Evolutionary conservation across 2,329 filamentous ascomycete species (phyloP), one percentile per base, ranked within the genome.

Genomic region (Penicillium sp.): DNA sequence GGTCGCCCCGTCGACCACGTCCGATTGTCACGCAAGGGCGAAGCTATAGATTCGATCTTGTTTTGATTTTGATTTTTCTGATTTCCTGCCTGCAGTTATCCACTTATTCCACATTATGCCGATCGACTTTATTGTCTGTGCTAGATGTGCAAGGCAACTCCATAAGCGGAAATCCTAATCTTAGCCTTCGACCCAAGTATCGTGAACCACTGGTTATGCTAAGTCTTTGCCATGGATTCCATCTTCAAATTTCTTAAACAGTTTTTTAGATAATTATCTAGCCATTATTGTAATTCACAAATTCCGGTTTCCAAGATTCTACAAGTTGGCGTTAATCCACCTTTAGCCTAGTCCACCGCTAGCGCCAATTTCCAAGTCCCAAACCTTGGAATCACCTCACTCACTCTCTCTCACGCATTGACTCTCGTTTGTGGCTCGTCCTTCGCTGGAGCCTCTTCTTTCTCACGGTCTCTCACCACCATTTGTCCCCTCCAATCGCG

Each of bases 281-380:
- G 46, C 21, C 47, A 25, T 16, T 25, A 37, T 50, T 39, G 19
- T 23, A 37, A 50, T 26, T 23, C 37, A 16, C 35, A 39, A 37
- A 25, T 50, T 50, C 19, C 29, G 4, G 35, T 25, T 21, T 33
- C 48, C 33, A 42, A 27, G 37, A 39, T 42, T 39, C 26, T 25
- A 26, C 26, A 29, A 33, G 27, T 29, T 11, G 46, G 33, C 14
- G 33, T 29, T 50, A 19, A 42, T 37, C 48, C 48, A 27, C 21
- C 48, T 50, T 50, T 21, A 50, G 48, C 33, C 48, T 50, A 50
- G 48, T 42, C 35, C 19, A 11, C 19, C 33, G 16, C 48, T 50
- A 50, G 48, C 37, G 48, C 48, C 48, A 50, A 50, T 50, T 50
- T 50, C 48, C 48, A 35, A 50, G 33, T 29, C 33, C 48, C 48